Evolutionary conservation across 2,329 filamentous ascomycete genomes (phyloP).

Genomic region (Trichoderma sp.): DNA sequence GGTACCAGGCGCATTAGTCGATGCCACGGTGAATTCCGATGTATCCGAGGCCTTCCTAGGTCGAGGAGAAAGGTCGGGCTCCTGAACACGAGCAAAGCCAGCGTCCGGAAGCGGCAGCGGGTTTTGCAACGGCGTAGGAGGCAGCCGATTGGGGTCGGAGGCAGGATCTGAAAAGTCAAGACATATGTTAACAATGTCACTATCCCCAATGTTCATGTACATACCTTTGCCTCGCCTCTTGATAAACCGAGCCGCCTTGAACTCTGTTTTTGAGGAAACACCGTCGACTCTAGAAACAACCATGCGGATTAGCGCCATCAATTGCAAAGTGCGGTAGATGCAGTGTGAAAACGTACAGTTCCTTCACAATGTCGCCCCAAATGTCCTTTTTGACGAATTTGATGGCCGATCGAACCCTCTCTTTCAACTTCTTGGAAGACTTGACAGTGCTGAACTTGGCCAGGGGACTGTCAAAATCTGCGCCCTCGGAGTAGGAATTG

Average conservation of each 20-base stretch:
- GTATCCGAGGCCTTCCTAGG: background rate
- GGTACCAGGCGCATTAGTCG: conserved; percentile 5
- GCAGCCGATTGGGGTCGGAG: conserved; percentile 13
- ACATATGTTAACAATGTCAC: conserved; percentile 12
- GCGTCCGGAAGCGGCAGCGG: background rate
- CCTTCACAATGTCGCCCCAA: conserved; percentile 18
- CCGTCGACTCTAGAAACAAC: background rate
- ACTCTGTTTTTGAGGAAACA: background rate
- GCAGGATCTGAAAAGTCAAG: conserved; percentile 13
- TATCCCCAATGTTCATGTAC: conserved; percentile 3
- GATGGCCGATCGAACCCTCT: conserved; percentile 6
- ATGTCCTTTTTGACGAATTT: conserved; percentile 9
- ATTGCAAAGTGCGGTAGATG: background rate
- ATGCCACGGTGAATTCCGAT: background rate
- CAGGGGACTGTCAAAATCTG: background rate
- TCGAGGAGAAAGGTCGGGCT: background rate
- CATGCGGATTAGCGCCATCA: background rate
- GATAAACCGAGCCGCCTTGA: conserved; percentile 19
- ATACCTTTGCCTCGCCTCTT: conserved; percentile 19
- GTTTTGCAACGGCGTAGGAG: conserved; percentile 6
- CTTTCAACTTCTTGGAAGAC: conserved; percentile 17
- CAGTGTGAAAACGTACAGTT: conserved; percentile 11
- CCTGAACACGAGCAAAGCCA: background rate
- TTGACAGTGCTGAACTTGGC: conserved; percentile 17
- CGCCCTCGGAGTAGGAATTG: conserved; percentile 18